phyloP scores from a whole-genome alignment of 768 basidiomycete genomes.

The Lactarius psammicola region DNA sequence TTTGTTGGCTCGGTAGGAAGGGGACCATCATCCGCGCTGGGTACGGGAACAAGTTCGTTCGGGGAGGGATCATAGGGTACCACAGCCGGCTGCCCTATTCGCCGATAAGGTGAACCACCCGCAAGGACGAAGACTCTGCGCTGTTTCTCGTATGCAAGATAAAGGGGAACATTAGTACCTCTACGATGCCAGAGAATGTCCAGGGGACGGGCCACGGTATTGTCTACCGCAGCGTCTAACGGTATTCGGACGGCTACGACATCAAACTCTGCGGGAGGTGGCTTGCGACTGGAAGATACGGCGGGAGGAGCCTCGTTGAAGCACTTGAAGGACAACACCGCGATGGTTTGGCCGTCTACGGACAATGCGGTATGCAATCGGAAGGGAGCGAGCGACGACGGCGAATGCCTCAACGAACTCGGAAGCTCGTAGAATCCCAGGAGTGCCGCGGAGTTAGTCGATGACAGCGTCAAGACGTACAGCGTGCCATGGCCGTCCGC shows the following conservation, averaged over 20 bases:
- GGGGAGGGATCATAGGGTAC: conserved; percentile 54
- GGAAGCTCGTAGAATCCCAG: conserved; percentile 53
- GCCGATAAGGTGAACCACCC: conserved; percentile 56
- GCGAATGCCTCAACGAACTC: conserved; percentile 31
- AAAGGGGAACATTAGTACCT: conserved; percentile 69
- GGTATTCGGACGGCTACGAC: conserved; percentile 59
- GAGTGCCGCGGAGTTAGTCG: conserved; percentile 42
- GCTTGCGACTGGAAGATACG: conserved; percentile 27
- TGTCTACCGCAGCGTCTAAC: conserved; percentile 40
- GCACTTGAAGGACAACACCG: conserved; percentile 60
- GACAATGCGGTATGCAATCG: conserved; percentile 43
- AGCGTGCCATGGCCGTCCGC: conserved; percentile 71
- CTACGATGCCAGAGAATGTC: conserved; percentile 67
- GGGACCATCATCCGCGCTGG: conserved; percentile 50
- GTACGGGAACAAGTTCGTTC: conserved; percentile 70
- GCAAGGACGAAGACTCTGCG: conserved; percentile 53
- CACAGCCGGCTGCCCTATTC: conserved; percentile 36
- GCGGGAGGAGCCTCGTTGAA: conserved; percentile 17
- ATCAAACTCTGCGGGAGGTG: conserved; percentile 51
- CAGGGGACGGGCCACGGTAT: conserved; percentile 40
- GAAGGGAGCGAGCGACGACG: conserved; percentile 40
- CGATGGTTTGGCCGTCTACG: conserved; percentile 43
- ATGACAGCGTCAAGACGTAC: conserved; percentile 53
- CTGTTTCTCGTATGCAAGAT: conserved; percentile 47
- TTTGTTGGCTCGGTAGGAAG: conserved; percentile 40